These are phyloP conservation scores for Ceratocystis cubensis DNA, from an alignment of 2,329 filamentous ascomycete species.

Conservation along the genomic window DNA sequence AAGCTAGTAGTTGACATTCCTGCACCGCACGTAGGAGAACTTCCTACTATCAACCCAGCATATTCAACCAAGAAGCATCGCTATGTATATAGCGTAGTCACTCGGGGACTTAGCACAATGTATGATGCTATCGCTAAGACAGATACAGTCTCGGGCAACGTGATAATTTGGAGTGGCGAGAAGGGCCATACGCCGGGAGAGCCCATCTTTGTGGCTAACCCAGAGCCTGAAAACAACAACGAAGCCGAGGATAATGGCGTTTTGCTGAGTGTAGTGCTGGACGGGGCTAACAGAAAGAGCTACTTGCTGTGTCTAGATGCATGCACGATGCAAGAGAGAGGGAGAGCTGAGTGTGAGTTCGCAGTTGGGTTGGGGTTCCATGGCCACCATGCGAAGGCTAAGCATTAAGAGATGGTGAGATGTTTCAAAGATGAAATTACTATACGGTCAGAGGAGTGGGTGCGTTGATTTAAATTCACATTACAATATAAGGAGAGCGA, in stretches of 20 bases:
- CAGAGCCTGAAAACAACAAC: conserved; percentile 41
- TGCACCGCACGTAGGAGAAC: conserved; percentile 45
- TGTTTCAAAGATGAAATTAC: background rate
- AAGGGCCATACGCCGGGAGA: conserved; percentile 55
- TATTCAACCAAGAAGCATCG: conserved; percentile 42
- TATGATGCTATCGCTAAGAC: conserved; percentile 54
- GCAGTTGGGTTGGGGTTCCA: conserved; percentile 54
- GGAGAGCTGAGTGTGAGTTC: conserved; percentile 49
- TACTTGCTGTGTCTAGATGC: conserved; percentile 56
- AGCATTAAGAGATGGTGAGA: background rate
- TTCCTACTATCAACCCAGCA: conserved; percentile 52
- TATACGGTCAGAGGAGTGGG: too few relatives aligned
- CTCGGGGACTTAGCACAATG: conserved; percentile 46
- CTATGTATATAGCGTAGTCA: conserved; percentile 47
- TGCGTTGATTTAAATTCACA: background rate
- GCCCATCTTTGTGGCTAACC: conserved; percentile 48
- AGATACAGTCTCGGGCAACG: conserved; percentile 42
- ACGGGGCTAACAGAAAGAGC: conserved; percentile 45
- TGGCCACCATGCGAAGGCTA: conserved; percentile 36
- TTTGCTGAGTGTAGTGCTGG: conserved; percentile 49
- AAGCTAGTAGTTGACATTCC: conserved; percentile 35
- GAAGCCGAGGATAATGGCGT: conserved; percentile 51
- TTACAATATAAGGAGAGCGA: background rate
- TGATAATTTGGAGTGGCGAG: conserved; percentile 44
- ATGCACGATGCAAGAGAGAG: conserved; percentile 48